Evolutionary conservation across 768 basidiomycete genomes (phyloP).

Genomic region (Mycena polygramma): DNA sequence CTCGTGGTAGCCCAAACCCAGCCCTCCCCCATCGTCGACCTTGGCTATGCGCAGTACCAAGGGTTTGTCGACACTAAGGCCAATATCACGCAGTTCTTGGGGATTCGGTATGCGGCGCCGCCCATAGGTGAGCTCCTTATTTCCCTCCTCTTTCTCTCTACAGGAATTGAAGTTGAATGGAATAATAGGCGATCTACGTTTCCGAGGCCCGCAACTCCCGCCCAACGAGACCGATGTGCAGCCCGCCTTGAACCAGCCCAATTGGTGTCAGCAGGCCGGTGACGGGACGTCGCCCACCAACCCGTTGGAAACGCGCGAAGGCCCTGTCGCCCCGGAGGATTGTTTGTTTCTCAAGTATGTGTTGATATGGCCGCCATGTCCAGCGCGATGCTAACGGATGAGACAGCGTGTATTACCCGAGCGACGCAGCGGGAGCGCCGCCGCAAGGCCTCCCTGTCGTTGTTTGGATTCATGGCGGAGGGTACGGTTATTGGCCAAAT

Average conservation of each 20-base stretch:
- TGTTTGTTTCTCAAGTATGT: slow-evolving; percentile 50
- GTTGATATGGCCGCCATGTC: neutral
- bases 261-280: slow-evolving; percentile 22
- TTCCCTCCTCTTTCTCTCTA: neutral
- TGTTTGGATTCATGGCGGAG: slow-evolving; percentile 44
- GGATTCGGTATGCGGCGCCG: slow-evolving; percentile 53
- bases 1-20: neutral
- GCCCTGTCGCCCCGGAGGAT: slow-evolving; percentile 42
- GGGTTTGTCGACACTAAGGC: slow-evolving; percentile 39
- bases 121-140: slow-evolving; percentile 47
- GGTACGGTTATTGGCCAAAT: slow-evolving; percentile 7
- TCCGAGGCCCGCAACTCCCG: slow-evolving; percentile 37
- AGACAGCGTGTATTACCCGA: slow-evolving; percentile 25
- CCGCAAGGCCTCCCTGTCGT: slow-evolving; percentile 35
- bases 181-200: slow-evolving; percentile 39
- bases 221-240: slow-evolving; percentile 17
- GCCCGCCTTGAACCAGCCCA: slow-evolving; percentile 5
- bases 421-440: slow-evolving; percentile 9
- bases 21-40: slow-evolving; percentile 41
- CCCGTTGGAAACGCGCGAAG: slow-evolving; percentile 13
- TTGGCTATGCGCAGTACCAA: slow-evolving; percentile 47
- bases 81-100: slow-evolving; percentile 38
- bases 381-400: neutral
- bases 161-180: neutral
- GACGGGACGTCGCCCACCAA: slow-evolving; percentile 21